A percentile compares a stretch with the other conserved stretches of the same genome.
These are phyloP conservation scores for Capsicum baccatum DNA, from an alignment of 257 asterid genomes.

Conservation along the genomic window DNA sequence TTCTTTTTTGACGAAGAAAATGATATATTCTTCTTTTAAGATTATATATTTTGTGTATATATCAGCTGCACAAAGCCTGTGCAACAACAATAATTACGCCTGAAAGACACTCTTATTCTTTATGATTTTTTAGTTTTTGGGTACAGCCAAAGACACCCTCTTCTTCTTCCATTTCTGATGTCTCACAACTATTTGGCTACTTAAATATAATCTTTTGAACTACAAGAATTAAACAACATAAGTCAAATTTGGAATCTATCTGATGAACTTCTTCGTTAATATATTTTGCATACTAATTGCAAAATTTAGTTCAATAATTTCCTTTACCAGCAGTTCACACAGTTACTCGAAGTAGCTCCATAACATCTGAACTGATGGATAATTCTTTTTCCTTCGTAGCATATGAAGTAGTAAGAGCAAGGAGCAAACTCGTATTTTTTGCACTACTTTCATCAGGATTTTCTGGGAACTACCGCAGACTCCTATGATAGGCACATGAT, in stretches of 20 bases:
- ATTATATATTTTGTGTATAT: background rate
- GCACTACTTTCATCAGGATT: background rate
- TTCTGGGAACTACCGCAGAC: background rate
- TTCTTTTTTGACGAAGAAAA: background rate
- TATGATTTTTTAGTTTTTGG: background rate
- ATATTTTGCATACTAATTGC: slow-evolving; percentile 2
- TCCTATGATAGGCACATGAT: slow-evolving; percentile 16
- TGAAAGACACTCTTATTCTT: background rate
- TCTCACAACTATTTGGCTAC: background rate
- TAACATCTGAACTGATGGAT: slow-evolving; percentile 22
- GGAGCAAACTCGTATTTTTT: background rate
- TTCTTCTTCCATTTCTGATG: slow-evolving; percentile 7
- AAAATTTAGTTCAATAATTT: slow-evolving; percentile 10
- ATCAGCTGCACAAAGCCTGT: slow-evolving; percentile 9
- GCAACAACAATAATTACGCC: background rate
- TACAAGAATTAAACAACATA: background rate
- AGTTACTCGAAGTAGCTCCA: background rate
- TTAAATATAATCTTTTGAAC: background rate
- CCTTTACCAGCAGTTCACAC: background rate
- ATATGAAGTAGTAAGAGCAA: slow-evolving; percentile 3
- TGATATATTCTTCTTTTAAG: background rate
- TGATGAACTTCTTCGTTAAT: background rate
- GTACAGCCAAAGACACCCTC: background rate
- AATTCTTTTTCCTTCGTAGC: slow-evolving; percentile 14
- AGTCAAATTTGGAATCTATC: slow-evolving; percentile 15